Evolutionary conservation across 2,329 filamentous ascomycete genomes (phyloP), one percentile per base, ranked within the genome.

Genomic region (Dryadomyces sulphureus): DNA sequence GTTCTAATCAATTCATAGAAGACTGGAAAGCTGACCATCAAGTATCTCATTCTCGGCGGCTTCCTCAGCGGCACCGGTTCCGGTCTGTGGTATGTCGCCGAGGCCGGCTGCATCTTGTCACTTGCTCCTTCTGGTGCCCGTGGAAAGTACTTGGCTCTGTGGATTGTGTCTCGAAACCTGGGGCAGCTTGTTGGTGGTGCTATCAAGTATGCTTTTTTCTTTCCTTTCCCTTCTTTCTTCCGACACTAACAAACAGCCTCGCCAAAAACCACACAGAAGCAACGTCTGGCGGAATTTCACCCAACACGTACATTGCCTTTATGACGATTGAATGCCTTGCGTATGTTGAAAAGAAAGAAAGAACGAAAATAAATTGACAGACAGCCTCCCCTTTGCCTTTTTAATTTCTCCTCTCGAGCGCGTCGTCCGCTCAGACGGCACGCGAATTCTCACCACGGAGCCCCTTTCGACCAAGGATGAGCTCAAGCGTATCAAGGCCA

Each of bases 151-250:
- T 8, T 46, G 39, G 40, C 45, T 1, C 34, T 46, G 12, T 46
- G 45, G 45, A 43, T 46, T 24, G 45, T 46, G 12, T 43, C 45
- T 21, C 40, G 45, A 22, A 46, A 46, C 24, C 45, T 39, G 16
- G 40, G 39, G 3, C 40, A 46, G 30, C 22, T 46, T 4, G 45
- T 46, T 1, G 45, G 45, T 9, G 40, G 45, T 20, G 40, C 40
- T 16, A 36, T 36, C 16, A 36, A 36, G 34, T 36, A 36, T 16
- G 34, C 4, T n/a, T 11, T 11, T 4, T n/a, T 8, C 11, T 17
- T 8, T 7, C 9, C 14, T 30, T 30, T 30, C 14, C 7, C 27
- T 7, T 30, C 14, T 30, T 7, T 14, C 7, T 30, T 14, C 27
- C 27, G 27, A 30, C 14, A 14, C 27, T 30, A 14, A 30, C 27